Evolutionary conservation across 768 basidiomycete species (phyloP).

Genomic region (Rhizopogon rudus): DNA sequence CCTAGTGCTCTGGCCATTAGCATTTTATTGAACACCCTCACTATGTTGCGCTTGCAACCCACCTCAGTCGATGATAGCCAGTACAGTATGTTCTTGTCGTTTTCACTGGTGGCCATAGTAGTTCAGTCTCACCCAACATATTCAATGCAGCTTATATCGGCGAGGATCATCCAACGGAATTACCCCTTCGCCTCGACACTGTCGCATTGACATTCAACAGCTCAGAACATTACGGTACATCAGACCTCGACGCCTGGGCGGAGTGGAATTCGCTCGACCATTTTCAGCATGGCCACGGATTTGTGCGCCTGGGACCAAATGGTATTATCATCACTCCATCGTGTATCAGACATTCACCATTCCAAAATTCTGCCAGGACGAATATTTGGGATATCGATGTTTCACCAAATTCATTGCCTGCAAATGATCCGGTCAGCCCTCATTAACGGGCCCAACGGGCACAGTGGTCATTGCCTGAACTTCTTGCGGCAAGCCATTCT

Average conservation of each 20-base stretch:
- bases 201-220: slow-evolving; percentile 21
- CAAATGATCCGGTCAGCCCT: slow-evolving; percentile 10
- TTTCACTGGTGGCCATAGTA: not conserved
- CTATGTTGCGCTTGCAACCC: not conserved
- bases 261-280: slow-evolving; percentile 20
- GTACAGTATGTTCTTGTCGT: not conserved
- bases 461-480: slow-evolving; percentile 35
- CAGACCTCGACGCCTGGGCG: slow-evolving; percentile 10
- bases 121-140: not conserved
- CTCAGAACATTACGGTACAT: slow-evolving; percentile 20
- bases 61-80: not conserved
- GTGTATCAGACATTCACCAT: not conserved
- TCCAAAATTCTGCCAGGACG: slow-evolving; percentile 3
- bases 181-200: slow-evolving; percentile 7
- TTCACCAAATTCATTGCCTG: slow-evolving; percentile 27
- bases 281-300: slow-evolving; percentile 15
- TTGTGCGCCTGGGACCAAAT: slow-evolving; percentile 21
- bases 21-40: not conserved
- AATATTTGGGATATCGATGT: slow-evolving; percentile 22
- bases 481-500: slow-evolving; percentile 38
- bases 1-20: not conserved
- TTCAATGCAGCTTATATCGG: slow-evolving; percentile 19
- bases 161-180: slow-evolving; percentile 19
- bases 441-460: not conserved
- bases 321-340: not conserved